These are phyloP conservation scores for Aspergillus sp. DNA, from an alignment of 2,329 filamentous ascomycete species.

Conservation along the genomic window DNA sequence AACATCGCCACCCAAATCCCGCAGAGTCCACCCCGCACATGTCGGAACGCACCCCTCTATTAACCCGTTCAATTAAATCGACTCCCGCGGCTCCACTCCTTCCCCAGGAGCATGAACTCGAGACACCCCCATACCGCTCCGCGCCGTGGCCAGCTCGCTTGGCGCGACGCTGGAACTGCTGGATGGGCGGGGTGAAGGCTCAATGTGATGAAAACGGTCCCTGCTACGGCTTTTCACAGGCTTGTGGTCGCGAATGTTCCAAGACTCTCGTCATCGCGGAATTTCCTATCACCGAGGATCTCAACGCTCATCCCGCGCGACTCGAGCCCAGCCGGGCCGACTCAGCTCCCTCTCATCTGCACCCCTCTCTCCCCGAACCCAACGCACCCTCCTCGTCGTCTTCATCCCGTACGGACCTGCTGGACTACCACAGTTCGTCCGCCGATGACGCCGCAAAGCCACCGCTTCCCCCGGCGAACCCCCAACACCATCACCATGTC, in stretches of 20 bases:
- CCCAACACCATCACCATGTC: constrained; percentile 85
- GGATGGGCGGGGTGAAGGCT: constrained; percentile 50
- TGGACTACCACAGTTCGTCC: constrained; percentile 6
- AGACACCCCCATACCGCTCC: constrained; percentile 16
- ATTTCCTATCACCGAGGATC: constrained; percentile 12
- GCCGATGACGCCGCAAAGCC: constrained; percentile 5
- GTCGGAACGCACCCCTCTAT: constrained; percentile 30
- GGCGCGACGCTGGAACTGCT: constrained; percentile 43
- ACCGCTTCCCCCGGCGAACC: constrained; percentile 16
- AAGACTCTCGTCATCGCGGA: constrained; percentile 38
- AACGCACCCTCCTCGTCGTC: constrained; percentile 6
- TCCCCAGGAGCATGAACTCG: constrained; percentile 11
- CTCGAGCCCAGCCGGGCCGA: not conserved
- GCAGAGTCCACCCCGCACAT: constrained; percentile 12
- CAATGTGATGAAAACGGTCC: constrained; percentile 57
- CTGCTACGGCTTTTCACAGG: constrained; percentile 61
- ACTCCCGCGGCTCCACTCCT: constrained; percentile 17
- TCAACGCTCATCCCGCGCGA: constrained; percentile 10
- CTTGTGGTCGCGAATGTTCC: constrained; percentile 61
- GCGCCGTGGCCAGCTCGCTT: constrained; percentile 36
- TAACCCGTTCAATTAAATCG: constrained; percentile 22
- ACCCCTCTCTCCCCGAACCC: not conserved
- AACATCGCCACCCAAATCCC: constrained; percentile 3
- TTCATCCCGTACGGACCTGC: constrained; percentile 11
- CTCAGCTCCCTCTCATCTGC: not conserved